Evolutionary conservation across 805 yeast species (phyloP).

Genomic region (Zygosaccharomyces lentus): DNA sequence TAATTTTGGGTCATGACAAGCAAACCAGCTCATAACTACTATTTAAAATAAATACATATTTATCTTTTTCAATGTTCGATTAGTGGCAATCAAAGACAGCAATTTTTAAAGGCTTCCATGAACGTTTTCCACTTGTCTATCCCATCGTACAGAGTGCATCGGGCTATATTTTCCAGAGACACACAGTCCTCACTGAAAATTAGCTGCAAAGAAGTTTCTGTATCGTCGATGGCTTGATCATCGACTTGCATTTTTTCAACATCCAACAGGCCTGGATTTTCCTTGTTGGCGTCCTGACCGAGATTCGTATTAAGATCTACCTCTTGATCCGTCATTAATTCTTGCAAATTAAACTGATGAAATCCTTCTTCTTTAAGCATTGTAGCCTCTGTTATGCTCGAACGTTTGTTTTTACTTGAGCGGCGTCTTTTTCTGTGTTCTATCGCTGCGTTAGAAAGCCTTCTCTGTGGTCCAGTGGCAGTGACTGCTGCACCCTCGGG

Average conservation of each 20-base stretch:
- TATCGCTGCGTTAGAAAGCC: conserved; percentile 12
- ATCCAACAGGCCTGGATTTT: neutral
- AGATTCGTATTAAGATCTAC: conserved; percentile 6
- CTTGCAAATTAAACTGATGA: conserved; percentile 33
- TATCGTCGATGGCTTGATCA: conserved; percentile 2
- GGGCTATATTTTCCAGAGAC: conserved; percentile 16
- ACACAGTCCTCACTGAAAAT: conserved; percentile 32
- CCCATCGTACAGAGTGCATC: conserved; percentile 26
- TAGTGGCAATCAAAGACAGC: neutral
- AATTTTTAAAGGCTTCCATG: conserved; percentile 14
- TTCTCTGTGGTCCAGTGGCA: conserved; percentile 7
- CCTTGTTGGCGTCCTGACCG: neutral
- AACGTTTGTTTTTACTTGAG: conserved; percentile 28
- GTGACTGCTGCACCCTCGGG: neutral
- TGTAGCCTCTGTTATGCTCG: conserved; percentile 31
- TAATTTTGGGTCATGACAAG: too few species aligned
- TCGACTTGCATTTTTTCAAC: conserved; percentile 20
- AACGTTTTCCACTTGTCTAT: conserved; percentile 23
- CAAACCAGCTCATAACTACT: too few species aligned
- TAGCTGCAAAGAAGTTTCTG: conserved; percentile 13
- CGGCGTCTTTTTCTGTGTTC: conserved; percentile 26
- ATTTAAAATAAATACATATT: too few species aligned
- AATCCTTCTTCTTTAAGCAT: conserved; percentile 35
- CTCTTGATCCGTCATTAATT: conserved; percentile 29
- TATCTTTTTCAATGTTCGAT: neutral